Evolutionary conservation across 768 basidiomycete species (phyloP).

Genomic region (Rhodosporidiobolus sp.): DNA sequence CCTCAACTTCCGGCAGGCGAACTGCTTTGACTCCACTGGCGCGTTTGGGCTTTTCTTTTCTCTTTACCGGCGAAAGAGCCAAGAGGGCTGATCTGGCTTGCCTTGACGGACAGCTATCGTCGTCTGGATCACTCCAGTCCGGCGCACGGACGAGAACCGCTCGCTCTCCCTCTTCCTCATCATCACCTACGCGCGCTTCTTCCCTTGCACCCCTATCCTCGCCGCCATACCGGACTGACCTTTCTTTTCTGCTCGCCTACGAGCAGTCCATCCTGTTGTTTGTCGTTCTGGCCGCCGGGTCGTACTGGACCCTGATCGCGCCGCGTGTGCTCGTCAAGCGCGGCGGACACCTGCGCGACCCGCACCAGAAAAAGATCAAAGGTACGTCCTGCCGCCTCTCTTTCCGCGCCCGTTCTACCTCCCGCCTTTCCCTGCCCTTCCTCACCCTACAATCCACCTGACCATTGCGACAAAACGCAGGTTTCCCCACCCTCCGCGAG

Average conservation of each 20-base stretch:
- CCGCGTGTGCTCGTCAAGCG: constrained; percentile 16
- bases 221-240: too few relatives aligned
- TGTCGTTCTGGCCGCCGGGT: constrained; percentile 20
- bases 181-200: constrained; percentile 9
- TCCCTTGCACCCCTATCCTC: too few relatives aligned
- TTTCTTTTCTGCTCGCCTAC: neutral
- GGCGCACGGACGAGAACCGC: neutral
- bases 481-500: neutral
- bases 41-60: neutral
- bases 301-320: constrained; percentile 35
- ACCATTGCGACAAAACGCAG: too few relatives aligned
- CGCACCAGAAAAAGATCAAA: constrained; percentile 17
- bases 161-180: neutral
- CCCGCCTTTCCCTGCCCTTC: too few relatives aligned
- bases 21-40: constrained; percentile 13
- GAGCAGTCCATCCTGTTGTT: constrained; percentile 25
- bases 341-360: constrained; percentile 30
- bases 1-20: constrained; percentile 27
- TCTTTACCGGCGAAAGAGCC: neutral
- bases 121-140: constrained; percentile 22
- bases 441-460: too few relatives aligned
- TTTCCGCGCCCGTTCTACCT: too few relatives aligned
- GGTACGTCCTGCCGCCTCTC: too few relatives aligned
- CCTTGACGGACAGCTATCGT: constrained; percentile 12
- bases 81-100: neutral